Conservation (phyloP, 768 basidiomycete genomes). For the Leccinum barrowsii region DNA sequence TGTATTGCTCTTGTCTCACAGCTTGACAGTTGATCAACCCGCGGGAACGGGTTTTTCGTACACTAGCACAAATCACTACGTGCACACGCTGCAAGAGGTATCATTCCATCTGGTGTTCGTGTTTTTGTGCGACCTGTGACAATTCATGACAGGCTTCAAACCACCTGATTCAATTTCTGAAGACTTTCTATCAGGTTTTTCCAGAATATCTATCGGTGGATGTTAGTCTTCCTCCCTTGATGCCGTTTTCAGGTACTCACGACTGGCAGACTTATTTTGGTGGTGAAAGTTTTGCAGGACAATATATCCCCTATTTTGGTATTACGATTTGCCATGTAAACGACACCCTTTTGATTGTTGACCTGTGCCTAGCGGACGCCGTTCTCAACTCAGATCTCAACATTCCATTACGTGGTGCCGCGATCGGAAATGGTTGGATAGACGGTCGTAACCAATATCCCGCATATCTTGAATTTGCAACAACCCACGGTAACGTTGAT, state of each 20-base stretch:
- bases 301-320: constrained; percentile 97
- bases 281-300: constrained; percentile 96
- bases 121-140: constrained; percentile 1
- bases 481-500: constrained; percentile 75
- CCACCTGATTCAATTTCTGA: constrained; percentile 80
- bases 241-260: constrained; percentile 7
- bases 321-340: constrained; percentile 13
- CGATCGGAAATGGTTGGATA: constrained; percentile 99
- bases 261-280: constrained; percentile 82
- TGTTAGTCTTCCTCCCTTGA: constrained; percentile 45
- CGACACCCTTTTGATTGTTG: not conserved
- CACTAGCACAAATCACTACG: constrained; percentile 78
- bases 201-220: constrained; percentile 83
- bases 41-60: constrained; percentile 95
- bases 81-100: constrained; percentile 75
- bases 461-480: constrained; percentile 81
- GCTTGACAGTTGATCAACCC: constrained; percentile 85
- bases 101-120: constrained; percentile 10
- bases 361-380: constrained; percentile 58
- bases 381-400: constrained; percentile 59
- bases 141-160: constrained; percentile 52
- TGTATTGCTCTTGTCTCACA: constrained; percentile 8
- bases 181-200: constrained; percentile 87
- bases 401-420: constrained; percentile 69
- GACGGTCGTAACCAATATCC: constrained; percentile 87